Evolutionary conservation across 306 rosid genomes (phyloP), one percentile per base, ranked within the genome.

Genomic region (Lathyrus tuberosus): DNA sequence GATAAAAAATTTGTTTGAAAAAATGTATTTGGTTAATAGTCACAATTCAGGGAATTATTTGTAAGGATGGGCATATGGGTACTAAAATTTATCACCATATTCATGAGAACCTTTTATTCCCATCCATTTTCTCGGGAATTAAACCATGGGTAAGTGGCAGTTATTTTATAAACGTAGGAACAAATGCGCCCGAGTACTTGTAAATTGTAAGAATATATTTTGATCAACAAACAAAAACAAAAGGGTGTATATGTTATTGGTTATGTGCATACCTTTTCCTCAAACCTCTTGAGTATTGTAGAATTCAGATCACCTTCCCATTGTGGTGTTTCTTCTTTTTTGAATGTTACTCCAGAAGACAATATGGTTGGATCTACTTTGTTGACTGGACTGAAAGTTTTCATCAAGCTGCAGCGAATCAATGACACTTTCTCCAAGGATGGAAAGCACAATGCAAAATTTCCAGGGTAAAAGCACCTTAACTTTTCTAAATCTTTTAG

Each of bases 401-500:
- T 18, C 76, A 72, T 61, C 17, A 0, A 8, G 41, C 8, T 2
- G 8, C 65, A 54, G 1, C 8, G 13, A 10, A 48, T 18, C 24
- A 74, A 10, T 15, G 72, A 35, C 8, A 79, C 51, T 18, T 69
- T 12, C 4, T 18, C 24, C 49, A 75, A 60, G 15, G 53, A 65
- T 58, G 70, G 66, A 17, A 80, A 80, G 3, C 35, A 37, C 4
- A 64, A 24, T 10, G 44, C 40, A 10, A 30, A 52, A n/a, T 41
- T 63, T 16, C 76, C 81, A 4, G 44, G 3, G 61, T 63, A 70
- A 72, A 78, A 78, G 37, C 78, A 47, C 70, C 8, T 48, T 1
- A 78, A 44, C 15, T 6, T 3, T 26, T 46, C 20, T 20, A 72
- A 58, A 3, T 5, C 1, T 37, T 46, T 0, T 9, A 78, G 70